Base-by-base conservation (phyloP, 495 filamentous ascomycete species). In the Wilcoxina mikolae region DNA sequence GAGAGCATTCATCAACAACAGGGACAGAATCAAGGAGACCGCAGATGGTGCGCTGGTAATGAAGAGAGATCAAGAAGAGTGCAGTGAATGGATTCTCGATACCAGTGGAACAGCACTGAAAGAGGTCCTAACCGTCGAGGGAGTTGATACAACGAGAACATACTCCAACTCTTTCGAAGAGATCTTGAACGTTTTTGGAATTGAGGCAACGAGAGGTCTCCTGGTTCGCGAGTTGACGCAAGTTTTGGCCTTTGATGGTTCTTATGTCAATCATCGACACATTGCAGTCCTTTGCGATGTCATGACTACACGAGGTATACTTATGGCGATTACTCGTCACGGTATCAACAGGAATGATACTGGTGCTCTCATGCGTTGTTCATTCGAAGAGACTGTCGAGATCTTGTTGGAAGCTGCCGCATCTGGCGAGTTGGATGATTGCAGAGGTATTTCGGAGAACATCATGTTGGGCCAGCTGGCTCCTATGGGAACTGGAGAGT, bases 281-380 rank as follows among this genome's bases (percentile, higher is more conserved):
- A 76, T 96, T 71, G 82, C 87, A 18, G 82, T 99, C n/a, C 72
- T 99, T 48, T 87, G 94, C 56, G 91, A 99, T 70, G 86, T 99
- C 50, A 99, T 99, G 91, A 95, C 89, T 17, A 84, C 89, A 50
- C 80, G 91, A 43, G 91, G 91, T 44, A 82, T 83, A 60, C 75
- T 99, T 59, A 94, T 94, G 68, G 89, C 91, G 4, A 88, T 96
- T 51, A 96, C 91, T 54, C 87, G 91, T 68, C 93, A 96, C 58
- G 91, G 91, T 72, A 99, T 99, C 70, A 99, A 99, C 70, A 80
- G 93, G 59, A 84, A 87, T 11, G 93, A 99, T 62, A 99, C 93
- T 45, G 91, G 91, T 73, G 91, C 91, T 1, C 74, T 99, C 62
- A 99, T 99, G 91, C 82, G 91, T 66, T 99, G 91, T 74, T 99